These are phyloP conservation scores for Trichoderma asperellum DNA, from an alignment of 2,329 filamentous ascomycete species.

Conservation along the genomic window DNA sequence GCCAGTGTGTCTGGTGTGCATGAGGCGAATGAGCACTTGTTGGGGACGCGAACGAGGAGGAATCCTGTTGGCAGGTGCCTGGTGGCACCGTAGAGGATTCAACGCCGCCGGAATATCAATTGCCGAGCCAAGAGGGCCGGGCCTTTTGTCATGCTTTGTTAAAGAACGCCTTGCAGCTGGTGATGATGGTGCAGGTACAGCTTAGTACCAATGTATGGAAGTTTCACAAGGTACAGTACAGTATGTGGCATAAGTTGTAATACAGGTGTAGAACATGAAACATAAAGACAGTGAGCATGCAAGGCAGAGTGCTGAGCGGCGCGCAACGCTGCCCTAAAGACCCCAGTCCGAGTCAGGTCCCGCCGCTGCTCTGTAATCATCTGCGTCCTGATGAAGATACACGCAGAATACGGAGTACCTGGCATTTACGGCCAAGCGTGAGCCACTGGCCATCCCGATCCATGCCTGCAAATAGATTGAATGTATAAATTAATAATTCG, in stretches of 20 bases:
- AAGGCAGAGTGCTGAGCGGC: not conserved
- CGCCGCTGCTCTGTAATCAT: constrained; percentile 9
- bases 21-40: constrained; percentile 1
- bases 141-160: not conserved
- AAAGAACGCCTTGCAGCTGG: not conserved
- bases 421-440: not conserved
- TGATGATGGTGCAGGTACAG: not conserved
- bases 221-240: too few relatives aligned
- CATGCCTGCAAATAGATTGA: not conserved
- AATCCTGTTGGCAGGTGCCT: not conserved
- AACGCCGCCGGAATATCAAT: constrained; percentile 1
- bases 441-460: constrained; percentile 2
- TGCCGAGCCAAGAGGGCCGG: not conserved
- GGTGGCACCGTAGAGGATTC: not conserved
- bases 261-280: not conserved
- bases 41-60: not conserved
- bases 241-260: too few relatives aligned
- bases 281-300: not conserved
- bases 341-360: constrained; percentile 4
- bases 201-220: too few relatives aligned
- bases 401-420: not conserved
- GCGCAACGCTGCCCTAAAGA: not conserved
- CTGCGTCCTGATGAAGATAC: not conserved
- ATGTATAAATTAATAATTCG: not conserved
- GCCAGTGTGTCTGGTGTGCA: not conserved